Base-by-base conservation (phyloP, 257 asterid genomes). In the Ballota nigra region DNA sequence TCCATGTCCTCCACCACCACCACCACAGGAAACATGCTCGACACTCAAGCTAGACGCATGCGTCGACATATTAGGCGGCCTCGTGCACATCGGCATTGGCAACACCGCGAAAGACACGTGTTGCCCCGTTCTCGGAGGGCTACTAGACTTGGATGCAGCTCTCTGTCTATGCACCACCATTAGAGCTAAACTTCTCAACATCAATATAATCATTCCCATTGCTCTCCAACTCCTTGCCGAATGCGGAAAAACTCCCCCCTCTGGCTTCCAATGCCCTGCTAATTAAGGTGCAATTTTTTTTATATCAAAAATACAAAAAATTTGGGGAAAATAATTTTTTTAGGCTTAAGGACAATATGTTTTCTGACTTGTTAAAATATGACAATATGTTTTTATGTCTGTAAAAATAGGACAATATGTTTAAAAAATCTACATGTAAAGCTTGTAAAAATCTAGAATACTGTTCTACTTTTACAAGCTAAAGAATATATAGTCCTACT, bases 91-190 rank as follows among this genome's bases (percentile, higher is more conserved):
- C 1, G 91, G 93, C 6, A 79, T 89, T 0, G 96, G 96, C 11
- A 73, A 80, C 63, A 75, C 65, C 12, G 87, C 85, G 0, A 86
- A 85, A 61, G 86, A 84, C 63, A 66, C 82, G 0, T 89, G 96
- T 59, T 84, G 88, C 77, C 86, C 88, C 0, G 77, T 84, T 31
- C 71, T 84, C 6, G 74, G 74, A n/a, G 86, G 88, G 57, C 55
- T 84, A 0, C 31, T 74, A 24, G 88, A 53, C 63, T 60, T 81
- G 31, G 88, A 84, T 65, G 89, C 96, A n/a, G 93, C 91, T 4
- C 40, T 85, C 11, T 89, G 96, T 74, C 89, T 89, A 3, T 89
- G 96, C 83, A 87, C 93, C 58, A 82, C 92, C 67, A 85, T 89
- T 51, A 89, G 70, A 57, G 85, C 85, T 60, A 87, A 89, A 79